Percentiles rank a stretch among this genome's conserved stretches.
Conservation (phyloP, 1,284 basidiomycete genomes). For the Leccinum glutinopallens region DNA sequence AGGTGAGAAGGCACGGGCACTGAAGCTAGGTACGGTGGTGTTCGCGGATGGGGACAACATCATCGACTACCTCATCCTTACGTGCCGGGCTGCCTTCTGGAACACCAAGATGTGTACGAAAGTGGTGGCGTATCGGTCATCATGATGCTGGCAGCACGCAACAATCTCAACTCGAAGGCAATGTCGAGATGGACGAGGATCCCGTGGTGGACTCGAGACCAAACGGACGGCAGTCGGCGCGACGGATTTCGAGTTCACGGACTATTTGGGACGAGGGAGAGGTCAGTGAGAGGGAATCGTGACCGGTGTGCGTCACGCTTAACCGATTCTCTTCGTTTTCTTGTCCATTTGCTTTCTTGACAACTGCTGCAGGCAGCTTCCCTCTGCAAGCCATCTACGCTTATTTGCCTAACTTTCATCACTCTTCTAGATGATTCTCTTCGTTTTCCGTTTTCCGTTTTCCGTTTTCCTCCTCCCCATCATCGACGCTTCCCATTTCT, state of each 20-base stretch:
- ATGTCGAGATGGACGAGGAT: constrained; percentile 55
- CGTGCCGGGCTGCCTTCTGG: constrained; percentile 72
- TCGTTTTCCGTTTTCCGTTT: constrained; percentile 33
- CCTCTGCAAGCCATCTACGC: constrained; percentile 19
- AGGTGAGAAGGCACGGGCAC: constrained; percentile 66
- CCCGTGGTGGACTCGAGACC: constrained; percentile 50
- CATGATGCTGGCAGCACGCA: constrained; percentile 4
- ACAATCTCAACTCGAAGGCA: constrained; percentile 8
- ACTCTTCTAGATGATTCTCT: constrained; percentile 24
- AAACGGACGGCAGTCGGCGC: constrained; percentile 38
- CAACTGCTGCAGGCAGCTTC: constrained; percentile 1
- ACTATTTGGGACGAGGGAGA: constrained; percentile 84
- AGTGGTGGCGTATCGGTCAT: constrained; percentile 56
- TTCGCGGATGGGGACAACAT: constrained; percentile 73
- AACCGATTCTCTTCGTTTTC: constrained; percentile 39
- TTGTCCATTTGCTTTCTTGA: constrained; percentile 1
- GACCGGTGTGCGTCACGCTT: constrained; percentile 77
- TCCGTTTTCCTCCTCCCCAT: constrained; percentile 27
- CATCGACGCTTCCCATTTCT: constrained; percentile 41
- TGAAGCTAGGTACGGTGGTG: constrained; percentile 69
- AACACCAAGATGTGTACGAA: constrained; percentile 76
- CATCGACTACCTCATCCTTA: constrained; percentile 75
- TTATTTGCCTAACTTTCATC: constrained; percentile 24
- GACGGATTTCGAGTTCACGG: constrained; percentile 80
- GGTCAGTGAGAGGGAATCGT: constrained; percentile 52